Conservation (phyloP, 352 stramenopile genomes). For the Phytophthora tubulina region DNA sequence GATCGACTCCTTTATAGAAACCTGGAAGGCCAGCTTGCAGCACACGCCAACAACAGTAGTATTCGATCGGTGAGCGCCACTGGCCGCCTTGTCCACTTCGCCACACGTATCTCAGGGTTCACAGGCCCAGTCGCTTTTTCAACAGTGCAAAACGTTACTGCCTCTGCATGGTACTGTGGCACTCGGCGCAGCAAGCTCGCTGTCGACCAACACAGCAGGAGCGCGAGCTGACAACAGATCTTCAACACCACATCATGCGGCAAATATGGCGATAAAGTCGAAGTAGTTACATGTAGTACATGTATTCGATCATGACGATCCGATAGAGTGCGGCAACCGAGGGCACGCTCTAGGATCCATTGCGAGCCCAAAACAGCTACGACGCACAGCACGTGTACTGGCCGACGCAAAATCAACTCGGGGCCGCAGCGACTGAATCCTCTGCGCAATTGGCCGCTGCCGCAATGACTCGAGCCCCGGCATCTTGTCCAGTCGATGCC, state of each 20-base stretch:
- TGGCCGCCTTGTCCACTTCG: background rate
- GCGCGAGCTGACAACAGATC: background rate
- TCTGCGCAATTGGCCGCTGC: background rate
- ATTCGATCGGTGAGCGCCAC: no score
- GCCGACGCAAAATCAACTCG: no score
- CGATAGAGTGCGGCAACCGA: no score
- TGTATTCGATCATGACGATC: no score
- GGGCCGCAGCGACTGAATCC: background rate
- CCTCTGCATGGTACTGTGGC: background rate
- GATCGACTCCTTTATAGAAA: background rate
- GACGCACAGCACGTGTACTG: no score
- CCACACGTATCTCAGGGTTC: conserved; percentile 17
- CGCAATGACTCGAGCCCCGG: background rate
- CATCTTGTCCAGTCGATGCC: background rate
- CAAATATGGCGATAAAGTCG: no score
- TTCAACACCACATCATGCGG: no score
- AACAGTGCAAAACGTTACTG: conserved; percentile 14
- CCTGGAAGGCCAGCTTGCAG: background rate
- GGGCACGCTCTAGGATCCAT: no score
- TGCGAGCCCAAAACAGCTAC: no score
- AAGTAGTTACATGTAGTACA: no score
- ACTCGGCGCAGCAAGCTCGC: background rate
- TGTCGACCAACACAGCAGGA: background rate
- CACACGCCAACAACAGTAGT: no score
- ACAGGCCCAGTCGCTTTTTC: conserved; percentile 9